phyloP scores from a whole-genome alignment of 2,329 filamentous ascomycete species.

The Cladosporium sp. region DNA sequence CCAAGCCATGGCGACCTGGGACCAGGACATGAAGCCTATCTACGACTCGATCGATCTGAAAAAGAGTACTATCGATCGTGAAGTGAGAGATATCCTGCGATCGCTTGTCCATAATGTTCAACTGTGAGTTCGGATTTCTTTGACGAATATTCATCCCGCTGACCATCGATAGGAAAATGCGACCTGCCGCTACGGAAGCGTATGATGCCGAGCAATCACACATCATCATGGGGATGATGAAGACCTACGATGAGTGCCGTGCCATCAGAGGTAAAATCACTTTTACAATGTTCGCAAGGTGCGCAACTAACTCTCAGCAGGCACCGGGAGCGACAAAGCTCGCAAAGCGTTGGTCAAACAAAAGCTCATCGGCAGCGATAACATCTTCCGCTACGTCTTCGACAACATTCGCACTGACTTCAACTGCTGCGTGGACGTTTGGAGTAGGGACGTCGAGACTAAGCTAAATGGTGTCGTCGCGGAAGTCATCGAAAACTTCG shows the following conservation, averaged over 20 bases:
- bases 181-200: not conserved
- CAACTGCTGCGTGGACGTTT: not conserved
- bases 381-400: not conserved
- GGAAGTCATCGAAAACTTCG: not conserved
- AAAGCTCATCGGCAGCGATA: not conserved
- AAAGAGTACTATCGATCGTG: too few species aligned
- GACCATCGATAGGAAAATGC: too few species aligned
- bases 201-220: not conserved
- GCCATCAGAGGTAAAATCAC: not conserved
- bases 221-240: not conserved
- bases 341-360: not conserved
- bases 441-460: not conserved
- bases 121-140: too few species aligned
- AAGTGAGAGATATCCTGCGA: too few species aligned
- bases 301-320: not conserved
- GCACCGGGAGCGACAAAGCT: not conserved
- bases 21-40: too few species aligned
- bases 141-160: too few species aligned
- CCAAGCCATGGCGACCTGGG: too few species aligned
- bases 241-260: not conserved
- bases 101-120: too few species aligned
- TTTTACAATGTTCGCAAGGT: not conserved
- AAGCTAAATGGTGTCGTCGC: not conserved
- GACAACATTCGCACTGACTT: not conserved
- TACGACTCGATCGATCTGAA: too few species aligned